phyloP scores from a whole-genome alignment of 352 stramenopile genomes.

The Phytophthora ramorum region DNA sequence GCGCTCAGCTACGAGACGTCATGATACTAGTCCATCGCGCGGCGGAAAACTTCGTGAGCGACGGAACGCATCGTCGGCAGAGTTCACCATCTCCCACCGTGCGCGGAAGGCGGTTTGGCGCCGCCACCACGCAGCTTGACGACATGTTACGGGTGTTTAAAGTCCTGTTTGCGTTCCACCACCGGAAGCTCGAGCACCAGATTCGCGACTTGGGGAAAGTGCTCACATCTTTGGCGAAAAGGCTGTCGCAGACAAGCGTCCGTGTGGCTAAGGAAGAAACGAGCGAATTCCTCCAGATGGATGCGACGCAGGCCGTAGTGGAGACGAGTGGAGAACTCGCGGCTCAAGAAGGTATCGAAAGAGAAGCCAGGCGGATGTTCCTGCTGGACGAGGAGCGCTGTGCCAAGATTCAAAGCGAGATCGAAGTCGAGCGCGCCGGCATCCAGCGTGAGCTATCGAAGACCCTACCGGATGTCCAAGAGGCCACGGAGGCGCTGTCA shows the following conservation, averaged over 20 bases:
- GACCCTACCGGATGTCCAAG: slow-evolving; percentile 62
- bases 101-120: slow-evolving; percentile 27
- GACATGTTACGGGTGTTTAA: slow-evolving; percentile 57
- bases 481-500: slow-evolving; percentile 63
- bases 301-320: slow-evolving; percentile 40
- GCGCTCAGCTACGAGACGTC: slow-evolving; percentile 26
- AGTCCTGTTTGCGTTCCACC: slow-evolving; percentile 54
- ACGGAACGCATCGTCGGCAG: not conserved
- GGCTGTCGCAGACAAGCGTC: slow-evolving; percentile 32
- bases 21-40: slow-evolving; percentile 25
- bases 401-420: slow-evolving; percentile 56
- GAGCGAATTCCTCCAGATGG: slow-evolving; percentile 38
- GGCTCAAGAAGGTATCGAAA: slow-evolving; percentile 47
- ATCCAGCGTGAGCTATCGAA: slow-evolving; percentile 70
- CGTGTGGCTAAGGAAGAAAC: slow-evolving; percentile 48
- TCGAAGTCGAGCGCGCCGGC: slow-evolving; percentile 57
- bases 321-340: slow-evolving; percentile 35
- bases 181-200: slow-evolving; percentile 36
- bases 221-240: slow-evolving; percentile 36
- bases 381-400: slow-evolving; percentile 67
- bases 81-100: slow-evolving; percentile 9
- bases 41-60: slow-evolving; percentile 17
- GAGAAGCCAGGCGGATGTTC: slow-evolving; percentile 53
- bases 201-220: slow-evolving; percentile 16
- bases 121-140: slow-evolving; percentile 48